phyloP scores from a whole-genome alignment of 1,284 basidiomycete species.

The Cutaneotrichosporon mucoides region DNA sequence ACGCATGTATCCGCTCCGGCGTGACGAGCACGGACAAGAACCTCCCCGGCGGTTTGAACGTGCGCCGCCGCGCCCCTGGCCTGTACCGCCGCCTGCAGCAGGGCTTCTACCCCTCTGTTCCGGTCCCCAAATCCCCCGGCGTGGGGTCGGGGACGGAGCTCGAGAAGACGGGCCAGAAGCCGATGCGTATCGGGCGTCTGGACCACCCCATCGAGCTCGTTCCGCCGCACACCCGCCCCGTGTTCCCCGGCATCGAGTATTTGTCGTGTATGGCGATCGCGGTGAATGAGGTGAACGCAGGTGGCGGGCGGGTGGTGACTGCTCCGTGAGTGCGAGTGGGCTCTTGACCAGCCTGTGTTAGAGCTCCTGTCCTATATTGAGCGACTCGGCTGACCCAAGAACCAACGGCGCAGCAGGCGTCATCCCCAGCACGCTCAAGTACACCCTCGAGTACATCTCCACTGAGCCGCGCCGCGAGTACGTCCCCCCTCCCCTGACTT shows the following conservation, averaged over 20 bases:
- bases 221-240: constrained; percentile 58
- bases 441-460: constrained; percentile 38
- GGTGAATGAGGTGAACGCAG: constrained; percentile 77
- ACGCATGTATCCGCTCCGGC: constrained; percentile 82
- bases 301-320: constrained; percentile 88
- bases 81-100: constrained; percentile 84
- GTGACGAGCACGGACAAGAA: constrained; percentile 70
- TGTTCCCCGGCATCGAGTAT: constrained; percentile 89
- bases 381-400: constrained; percentile 22
- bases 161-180: constrained; percentile 13
- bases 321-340: constrained; percentile 56
- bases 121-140: constrained; percentile 6
- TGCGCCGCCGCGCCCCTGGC: constrained; percentile 75
- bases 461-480: constrained; percentile 27
- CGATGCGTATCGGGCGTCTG: constrained; percentile 27
- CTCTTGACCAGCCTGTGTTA: not conserved
- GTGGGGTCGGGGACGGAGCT: constrained; percentile 50
- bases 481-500: no score
- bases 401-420: constrained; percentile 62
- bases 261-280: constrained; percentile 88
- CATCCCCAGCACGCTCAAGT: constrained; percentile 70
- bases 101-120: constrained; percentile 47
- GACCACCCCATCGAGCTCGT: constrained; percentile 78
- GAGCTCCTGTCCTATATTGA: no score
- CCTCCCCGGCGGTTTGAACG: constrained; percentile 77